phyloP scores from a whole-genome alignment of 2,329 filamentous ascomycete genomes.

The Lasiodiplodia hormozganensis region DNA sequence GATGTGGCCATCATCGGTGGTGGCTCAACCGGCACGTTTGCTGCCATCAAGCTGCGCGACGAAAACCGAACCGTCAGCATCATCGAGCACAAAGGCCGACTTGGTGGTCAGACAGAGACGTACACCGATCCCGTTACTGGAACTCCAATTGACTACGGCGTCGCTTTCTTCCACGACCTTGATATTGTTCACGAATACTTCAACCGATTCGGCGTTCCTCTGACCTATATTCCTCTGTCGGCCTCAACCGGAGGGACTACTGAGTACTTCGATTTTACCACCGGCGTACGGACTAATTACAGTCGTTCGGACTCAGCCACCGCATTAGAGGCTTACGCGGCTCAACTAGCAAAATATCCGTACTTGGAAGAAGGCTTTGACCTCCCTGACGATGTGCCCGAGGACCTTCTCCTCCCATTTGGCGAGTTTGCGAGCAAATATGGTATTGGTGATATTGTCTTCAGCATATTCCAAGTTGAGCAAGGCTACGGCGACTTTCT shows the following conservation, averaged over 20 bases:
- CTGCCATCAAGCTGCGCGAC: conserved; percentile 50
- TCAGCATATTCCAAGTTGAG: conserved; percentile 49
- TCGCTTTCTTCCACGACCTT: conserved; percentile 50
- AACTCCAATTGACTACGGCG: conserved; percentile 46
- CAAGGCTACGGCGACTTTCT: conserved; percentile 56
- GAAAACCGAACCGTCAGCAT: conserved; percentile 47
- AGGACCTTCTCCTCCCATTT: conserved; percentile 58
- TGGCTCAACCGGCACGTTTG: conserved; percentile 50
- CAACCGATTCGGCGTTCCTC: conserved; percentile 50
- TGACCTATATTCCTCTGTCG: conserved; percentile 31
- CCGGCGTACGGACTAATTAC: conserved; percentile 33
- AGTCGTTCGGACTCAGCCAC: conserved; percentile 25
- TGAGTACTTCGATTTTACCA: conserved; percentile 42
- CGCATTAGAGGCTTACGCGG: conserved; percentile 36
- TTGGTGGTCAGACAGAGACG: conserved; percentile 60
- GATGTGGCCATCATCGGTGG: conserved; percentile 53
- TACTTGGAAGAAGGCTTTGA: conserved; percentile 51
- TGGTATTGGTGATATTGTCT: conserved; percentile 51
- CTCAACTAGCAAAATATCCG: conserved; percentile 42
- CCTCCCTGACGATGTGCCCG: conserved; percentile 52
- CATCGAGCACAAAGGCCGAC: conserved; percentile 46
- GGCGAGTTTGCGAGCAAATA: conserved; percentile 59
- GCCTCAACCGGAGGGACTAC: conserved; percentile 31
- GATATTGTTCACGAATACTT: conserved; percentile 54
- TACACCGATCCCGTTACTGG: conserved; percentile 50